Evolutionary conservation across 2,329 filamentous ascomycete species (phyloP).

Genomic region (Helicocarpus griseus): DNA sequence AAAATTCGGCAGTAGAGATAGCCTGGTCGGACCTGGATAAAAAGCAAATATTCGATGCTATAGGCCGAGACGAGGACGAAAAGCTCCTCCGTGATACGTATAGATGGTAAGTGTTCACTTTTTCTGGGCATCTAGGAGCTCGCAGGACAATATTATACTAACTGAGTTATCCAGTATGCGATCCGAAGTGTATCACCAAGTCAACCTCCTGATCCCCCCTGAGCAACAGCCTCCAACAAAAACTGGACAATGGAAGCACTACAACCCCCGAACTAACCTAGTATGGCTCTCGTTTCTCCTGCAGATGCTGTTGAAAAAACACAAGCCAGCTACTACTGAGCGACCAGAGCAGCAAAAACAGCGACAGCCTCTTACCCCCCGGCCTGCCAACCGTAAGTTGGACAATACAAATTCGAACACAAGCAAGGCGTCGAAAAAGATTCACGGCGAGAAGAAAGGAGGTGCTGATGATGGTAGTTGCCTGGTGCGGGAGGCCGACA

Average conservation of each 20-base stretch:
- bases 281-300: constrained; percentile 56
- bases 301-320: constrained; percentile 42
- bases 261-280: constrained; percentile 52
- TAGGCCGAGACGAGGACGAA: constrained; percentile 34
- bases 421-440: constrained; percentile 6
- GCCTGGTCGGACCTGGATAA: constrained; percentile 35
- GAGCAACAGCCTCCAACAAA: constrained; percentile 24
- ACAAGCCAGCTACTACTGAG: constrained; percentile 12
- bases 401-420: neutral
- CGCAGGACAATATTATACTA: no score
- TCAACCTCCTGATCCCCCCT: constrained; percentile 33
- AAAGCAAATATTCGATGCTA: constrained; percentile 33
- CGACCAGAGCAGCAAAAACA: neutral
- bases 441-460: neutral
- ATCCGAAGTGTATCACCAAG: constrained; percentile 29
- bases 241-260: constrained; percentile 42
- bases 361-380: constrained; percentile 23
- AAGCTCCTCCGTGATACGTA: constrained; percentile 32
- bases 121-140: no score
- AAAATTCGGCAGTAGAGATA: constrained; percentile 13
- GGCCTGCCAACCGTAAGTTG: constrained; percentile 23
- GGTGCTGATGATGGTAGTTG: neutral
- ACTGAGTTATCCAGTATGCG: no score
- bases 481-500: no score
- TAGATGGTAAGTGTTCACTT: constrained; percentile 24